phyloP scores from a whole-genome alignment of 495 filamentous ascomycete species.

The Lindgomyces ingoldianus region DNA sequence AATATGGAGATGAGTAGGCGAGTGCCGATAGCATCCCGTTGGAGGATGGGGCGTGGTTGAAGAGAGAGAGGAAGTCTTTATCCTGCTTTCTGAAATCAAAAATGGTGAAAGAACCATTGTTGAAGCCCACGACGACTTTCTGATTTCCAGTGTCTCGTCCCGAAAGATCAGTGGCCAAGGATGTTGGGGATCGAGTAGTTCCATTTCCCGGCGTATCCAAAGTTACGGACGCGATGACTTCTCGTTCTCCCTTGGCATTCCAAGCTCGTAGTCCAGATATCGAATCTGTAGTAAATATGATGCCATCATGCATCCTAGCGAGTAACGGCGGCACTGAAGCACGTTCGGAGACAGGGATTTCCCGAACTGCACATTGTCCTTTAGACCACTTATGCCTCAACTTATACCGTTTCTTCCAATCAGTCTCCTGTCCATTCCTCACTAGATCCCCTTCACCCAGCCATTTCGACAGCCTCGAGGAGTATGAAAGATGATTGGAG shows the following conservation, averaged over 20 bases:
- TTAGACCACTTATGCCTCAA: constrained; percentile 89
- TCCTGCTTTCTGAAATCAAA: constrained; percentile 59
- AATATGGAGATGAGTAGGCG: constrained; percentile 71
- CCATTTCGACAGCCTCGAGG: constrained; percentile 77
- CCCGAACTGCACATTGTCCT: constrained; percentile 76
- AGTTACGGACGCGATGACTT: constrained; percentile 45
- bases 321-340: constrained; percentile 60
- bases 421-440: constrained; percentile 53
- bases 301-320: constrained; percentile 69
- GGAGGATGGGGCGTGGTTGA: constrained; percentile 55
- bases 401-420: constrained; percentile 92
- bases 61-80: constrained; percentile 50
- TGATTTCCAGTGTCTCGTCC: constrained; percentile 44
- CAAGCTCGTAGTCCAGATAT: constrained; percentile 72
- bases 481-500: constrained; percentile 58
- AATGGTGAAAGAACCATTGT: constrained; percentile 70
- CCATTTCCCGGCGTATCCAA: background rate
- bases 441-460: constrained; percentile 68
- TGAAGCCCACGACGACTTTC: constrained; percentile 71
- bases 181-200: constrained; percentile 55
- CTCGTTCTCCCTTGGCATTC: constrained; percentile 62
- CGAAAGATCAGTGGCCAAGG: constrained; percentile 62
- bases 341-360: constrained; percentile 65
- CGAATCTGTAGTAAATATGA: constrained; percentile 77
- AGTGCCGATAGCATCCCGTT: constrained; percentile 73